Conservation (phyloP, 2,329 filamentous ascomycete species). For the Calonectria hongkongensis region DNA sequence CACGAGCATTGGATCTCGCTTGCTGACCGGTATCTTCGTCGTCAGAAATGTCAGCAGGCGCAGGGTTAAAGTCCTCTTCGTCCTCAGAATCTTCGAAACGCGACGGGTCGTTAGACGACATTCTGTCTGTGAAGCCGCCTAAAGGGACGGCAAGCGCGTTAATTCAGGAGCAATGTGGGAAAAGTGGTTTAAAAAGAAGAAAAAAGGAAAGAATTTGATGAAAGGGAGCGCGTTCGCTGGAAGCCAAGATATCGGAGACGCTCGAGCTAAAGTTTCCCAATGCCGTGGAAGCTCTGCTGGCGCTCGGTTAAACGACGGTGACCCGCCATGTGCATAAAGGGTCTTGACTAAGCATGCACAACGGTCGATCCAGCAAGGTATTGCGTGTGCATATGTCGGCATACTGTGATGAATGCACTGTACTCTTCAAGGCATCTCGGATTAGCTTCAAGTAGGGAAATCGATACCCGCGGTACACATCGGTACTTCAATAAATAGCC, state of each 20-base stretch:
- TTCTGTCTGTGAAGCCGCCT: slow-evolving; percentile 52
- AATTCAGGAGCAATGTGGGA: slow-evolving; percentile 5
- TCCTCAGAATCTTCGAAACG: slow-evolving; percentile 81
- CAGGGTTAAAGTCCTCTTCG: slow-evolving; percentile 93
- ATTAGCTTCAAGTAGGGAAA: background rate
- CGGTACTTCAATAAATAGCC: background rate
- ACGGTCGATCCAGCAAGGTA: background rate
- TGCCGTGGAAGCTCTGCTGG: slow-evolving; percentile 40
- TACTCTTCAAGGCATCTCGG: background rate
- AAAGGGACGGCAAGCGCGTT: slow-evolving; percentile 43
- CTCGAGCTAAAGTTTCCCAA: slow-evolving; percentile 41
- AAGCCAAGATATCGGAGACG: slow-evolving; percentile 30
- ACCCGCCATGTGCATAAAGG: slow-evolving; percentile 12
- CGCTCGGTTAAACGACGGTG: slow-evolving; percentile 46
- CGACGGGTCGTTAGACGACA: slow-evolving; percentile 69
- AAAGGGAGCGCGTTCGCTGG: slow-evolving; percentile 21
- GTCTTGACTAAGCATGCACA: background rate
- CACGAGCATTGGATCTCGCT: slow-evolving; percentile 62
- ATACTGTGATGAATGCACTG: slow-evolving; percentile 16
- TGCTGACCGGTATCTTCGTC: slow-evolving; percentile 66
- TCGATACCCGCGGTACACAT: background rate
- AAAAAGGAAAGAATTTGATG: slow-evolving; percentile 22
- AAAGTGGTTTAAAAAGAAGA: slow-evolving; percentile 27
- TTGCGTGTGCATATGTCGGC: background rate
- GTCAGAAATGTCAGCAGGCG: slow-evolving; percentile 83